Conservation (phyloP, 2,329 filamentous ascomycete species). For the Fusarium dlaminii region DNA sequence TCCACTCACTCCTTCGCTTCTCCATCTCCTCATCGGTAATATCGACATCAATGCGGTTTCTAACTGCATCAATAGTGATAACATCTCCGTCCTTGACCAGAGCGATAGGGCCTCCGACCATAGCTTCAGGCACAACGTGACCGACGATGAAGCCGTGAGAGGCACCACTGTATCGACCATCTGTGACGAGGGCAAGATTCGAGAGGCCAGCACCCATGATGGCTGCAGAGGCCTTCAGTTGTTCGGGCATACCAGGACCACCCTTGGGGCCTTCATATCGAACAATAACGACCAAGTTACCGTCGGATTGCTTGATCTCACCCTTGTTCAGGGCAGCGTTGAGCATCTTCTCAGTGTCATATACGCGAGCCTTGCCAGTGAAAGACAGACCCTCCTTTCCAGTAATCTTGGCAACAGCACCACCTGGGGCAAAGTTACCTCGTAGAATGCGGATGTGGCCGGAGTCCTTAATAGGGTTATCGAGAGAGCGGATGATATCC, state of each 20-base stretch:
- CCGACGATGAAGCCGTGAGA: slow-evolving; percentile 94
- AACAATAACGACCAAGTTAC: slow-evolving; percentile 89
- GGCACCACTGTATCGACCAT: slow-evolving; percentile 89
- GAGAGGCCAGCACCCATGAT: slow-evolving; percentile 92
- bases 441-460: slow-evolving; percentile 90
- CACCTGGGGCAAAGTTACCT: slow-evolving; percentile 88
- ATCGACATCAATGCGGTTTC: slow-evolving; percentile 76
- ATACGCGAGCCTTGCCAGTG: slow-evolving; percentile 82
- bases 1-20: slow-evolving; percentile 72
- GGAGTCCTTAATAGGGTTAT: slow-evolving; percentile 77
- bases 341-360: slow-evolving; percentile 84
- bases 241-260: slow-evolving; percentile 95
- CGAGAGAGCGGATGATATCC: slow-evolving; percentile 84
- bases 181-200: slow-evolving; percentile 91
- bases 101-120: slow-evolving; percentile 87
- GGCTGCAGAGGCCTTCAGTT: slow-evolving; percentile 85
- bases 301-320: slow-evolving; percentile 61
- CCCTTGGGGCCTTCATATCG: slow-evolving; percentile 95
- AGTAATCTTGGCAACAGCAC: slow-evolving; percentile 95
- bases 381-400: slow-evolving; percentile 91
- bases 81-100: slow-evolving; percentile 82
- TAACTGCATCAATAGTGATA: slow-evolving; percentile 86
- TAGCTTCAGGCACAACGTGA: slow-evolving; percentile 91
- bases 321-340: slow-evolving; percentile 79
- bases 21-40: slow-evolving; percentile 76